Conservation (phyloP, 257 asterid genomes). For the Nemophila menziesii region DNA sequence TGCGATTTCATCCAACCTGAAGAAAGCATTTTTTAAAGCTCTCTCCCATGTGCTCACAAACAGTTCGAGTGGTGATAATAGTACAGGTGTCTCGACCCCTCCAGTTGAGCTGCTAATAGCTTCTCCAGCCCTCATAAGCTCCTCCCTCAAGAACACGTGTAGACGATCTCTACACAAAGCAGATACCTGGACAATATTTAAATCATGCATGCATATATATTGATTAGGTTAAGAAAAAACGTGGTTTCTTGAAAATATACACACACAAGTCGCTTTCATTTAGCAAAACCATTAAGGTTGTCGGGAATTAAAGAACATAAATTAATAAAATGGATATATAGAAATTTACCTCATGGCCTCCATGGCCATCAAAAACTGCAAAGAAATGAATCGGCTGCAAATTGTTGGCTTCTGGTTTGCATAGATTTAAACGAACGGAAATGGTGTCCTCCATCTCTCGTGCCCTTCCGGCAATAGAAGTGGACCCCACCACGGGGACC, state of each 20-base stretch:
- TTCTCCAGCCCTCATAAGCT: constrained; percentile 5
- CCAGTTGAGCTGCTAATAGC: background rate
- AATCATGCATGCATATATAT: background rate
- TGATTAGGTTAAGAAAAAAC: no score
- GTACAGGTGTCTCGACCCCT: no score
- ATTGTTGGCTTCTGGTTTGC: constrained; percentile 8
- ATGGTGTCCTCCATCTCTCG: constrained; percentile 16
- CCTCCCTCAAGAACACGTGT: constrained; percentile 11
- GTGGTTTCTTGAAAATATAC: no score
- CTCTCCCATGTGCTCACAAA: no score
- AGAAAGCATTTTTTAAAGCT: no score
- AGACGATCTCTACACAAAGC: constrained; percentile 13
- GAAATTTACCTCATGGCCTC: constrained; percentile 1
- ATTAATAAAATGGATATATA: no score
- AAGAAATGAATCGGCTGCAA: constrained; percentile 10
- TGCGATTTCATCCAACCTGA: no score
- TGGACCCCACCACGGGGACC: constrained; percentile 11
- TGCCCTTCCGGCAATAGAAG: constrained; percentile 12
- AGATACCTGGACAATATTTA: constrained; percentile 9
- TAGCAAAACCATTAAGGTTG: no score
- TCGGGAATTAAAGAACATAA: no score
- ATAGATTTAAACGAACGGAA: constrained; percentile 9
- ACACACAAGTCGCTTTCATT: no score
- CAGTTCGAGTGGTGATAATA: no score
- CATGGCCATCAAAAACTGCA: constrained; percentile 20